These are phyloP conservation scores for Coemansia sp. DNA, from an alignment of 192 early-diverging fungal species.

Conservation along the genomic window DNA sequence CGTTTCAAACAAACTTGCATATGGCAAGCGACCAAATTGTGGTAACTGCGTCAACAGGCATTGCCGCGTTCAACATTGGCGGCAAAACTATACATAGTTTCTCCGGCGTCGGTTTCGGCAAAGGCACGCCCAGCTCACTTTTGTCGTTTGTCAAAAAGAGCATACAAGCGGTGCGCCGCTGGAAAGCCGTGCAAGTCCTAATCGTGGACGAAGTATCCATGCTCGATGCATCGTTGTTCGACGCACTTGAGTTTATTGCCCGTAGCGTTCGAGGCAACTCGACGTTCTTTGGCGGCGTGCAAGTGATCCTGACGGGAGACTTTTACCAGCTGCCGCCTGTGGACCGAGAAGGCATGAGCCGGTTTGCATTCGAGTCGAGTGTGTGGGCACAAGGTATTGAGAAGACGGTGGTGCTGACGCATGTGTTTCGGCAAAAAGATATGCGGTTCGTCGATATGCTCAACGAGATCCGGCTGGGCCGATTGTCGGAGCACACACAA, in stretches of 20 bases:
- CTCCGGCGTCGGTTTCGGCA: slow-evolving; percentile 64
- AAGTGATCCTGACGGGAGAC: slow-evolving; percentile 74
- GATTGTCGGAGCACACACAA: slow-evolving; percentile 59
- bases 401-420: slow-evolving; percentile 65
- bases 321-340: slow-evolving; percentile 85
- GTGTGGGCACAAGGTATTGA: slow-evolving; percentile 58
- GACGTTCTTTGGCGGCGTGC: slow-evolving; percentile 75
- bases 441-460: slow-evolving; percentile 75
- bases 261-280: slow-evolving; percentile 45
- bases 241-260: slow-evolving; percentile 70
- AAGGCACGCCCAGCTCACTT: slow-evolving; percentile 21
- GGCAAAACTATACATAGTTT: slow-evolving; percentile 77
- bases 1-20: slow-evolving; percentile 10
- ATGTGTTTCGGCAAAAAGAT: slow-evolving; percentile 87
- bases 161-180: slow-evolving; percentile 54
- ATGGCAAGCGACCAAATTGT: slow-evolving; percentile 31
- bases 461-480: slow-evolving; percentile 81
- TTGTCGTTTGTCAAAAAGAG: slow-evolving; percentile 42
- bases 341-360: slow-evolving; percentile 37
- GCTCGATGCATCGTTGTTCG: slow-evolving; percentile 72
- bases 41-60: slow-evolving; percentile 75
- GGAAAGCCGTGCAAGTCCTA: slow-evolving; percentile 62
- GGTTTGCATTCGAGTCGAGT: slow-evolving; percentile 67
- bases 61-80: slow-evolving; percentile 77
- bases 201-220: slow-evolving; percentile 82